phyloP scores from a whole-genome alignment of 2,329 filamentous ascomycete genomes.

The Alternaria arborescens region DNA sequence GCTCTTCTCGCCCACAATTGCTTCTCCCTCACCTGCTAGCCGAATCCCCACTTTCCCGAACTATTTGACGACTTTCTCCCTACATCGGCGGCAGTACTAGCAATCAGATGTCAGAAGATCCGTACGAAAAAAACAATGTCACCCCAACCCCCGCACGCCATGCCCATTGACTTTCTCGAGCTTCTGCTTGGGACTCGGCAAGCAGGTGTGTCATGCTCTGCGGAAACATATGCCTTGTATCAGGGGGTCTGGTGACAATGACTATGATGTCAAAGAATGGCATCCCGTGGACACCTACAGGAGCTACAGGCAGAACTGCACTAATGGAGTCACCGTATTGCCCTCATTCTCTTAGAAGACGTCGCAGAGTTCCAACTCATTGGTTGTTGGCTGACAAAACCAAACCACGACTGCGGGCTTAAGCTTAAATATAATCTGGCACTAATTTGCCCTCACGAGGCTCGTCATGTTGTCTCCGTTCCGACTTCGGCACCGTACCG shows the following conservation, averaged over 20 bases:
- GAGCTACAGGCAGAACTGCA: too few relatives aligned
- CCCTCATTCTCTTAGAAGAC: slow-evolving; percentile 6
- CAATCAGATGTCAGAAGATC: not conserved
- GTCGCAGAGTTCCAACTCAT: not conserved
- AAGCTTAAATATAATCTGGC: too few relatives aligned
- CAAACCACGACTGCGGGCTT: too few relatives aligned
- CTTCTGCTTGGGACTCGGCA: slow-evolving; percentile 19
- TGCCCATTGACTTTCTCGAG: slow-evolving; percentile 12
- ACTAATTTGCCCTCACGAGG: not conserved
- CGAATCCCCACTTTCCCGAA: not conserved
- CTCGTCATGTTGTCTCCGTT: not conserved
- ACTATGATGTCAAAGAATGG: not conserved
- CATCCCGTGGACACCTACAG: not conserved
- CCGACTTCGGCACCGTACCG: too few relatives aligned
- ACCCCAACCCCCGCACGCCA: not conserved
- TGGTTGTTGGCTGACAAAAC: not conserved
- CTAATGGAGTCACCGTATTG: too few relatives aligned
- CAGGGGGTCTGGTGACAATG: not conserved
- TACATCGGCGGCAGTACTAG: slow-evolving; percentile 1
- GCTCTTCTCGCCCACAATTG: not conserved
- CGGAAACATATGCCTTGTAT: not conserved
- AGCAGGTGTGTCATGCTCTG: slow-evolving; percentile 15
- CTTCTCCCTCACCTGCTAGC: not conserved
- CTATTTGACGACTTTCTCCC: not conserved
- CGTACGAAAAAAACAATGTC: not conserved